phyloP scores from a whole-genome alignment of 1,284 basidiomycete species.

The Xerocomus amazonicus region DNA sequence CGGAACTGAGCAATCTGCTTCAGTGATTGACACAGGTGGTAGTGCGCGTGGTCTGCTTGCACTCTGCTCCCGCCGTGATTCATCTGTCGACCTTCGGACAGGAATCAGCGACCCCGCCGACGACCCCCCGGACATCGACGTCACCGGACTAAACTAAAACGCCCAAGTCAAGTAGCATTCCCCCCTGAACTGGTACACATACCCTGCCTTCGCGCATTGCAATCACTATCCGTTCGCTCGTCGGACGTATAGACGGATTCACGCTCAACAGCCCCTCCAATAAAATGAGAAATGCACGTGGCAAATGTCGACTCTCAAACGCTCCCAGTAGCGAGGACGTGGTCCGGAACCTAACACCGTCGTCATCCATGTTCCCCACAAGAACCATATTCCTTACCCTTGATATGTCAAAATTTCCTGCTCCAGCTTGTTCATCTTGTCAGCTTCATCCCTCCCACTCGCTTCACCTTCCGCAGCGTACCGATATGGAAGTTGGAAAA shows the following conservation, averaged over 20 bases:
- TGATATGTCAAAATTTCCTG: slow-evolving; percentile 71
- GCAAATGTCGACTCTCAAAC: slow-evolving; percentile 47
- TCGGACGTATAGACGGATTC: slow-evolving; percentile 38
- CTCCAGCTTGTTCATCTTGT: slow-evolving; percentile 65
- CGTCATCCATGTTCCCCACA: slow-evolving; percentile 4
- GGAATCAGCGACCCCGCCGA: slow-evolving; percentile 23
- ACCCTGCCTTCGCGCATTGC: slow-evolving; percentile 68
- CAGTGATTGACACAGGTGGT: slow-evolving; percentile 16
- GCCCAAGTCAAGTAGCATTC: background rate
- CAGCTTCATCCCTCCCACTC: slow-evolving; percentile 45
- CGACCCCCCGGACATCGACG: slow-evolving; percentile 7
- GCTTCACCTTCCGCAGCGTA: slow-evolving; percentile 56
- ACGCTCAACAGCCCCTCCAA: slow-evolving; percentile 5
- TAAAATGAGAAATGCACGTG: slow-evolving; percentile 3
- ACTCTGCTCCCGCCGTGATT: slow-evolving; percentile 11
- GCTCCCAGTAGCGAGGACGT: slow-evolving; percentile 45
- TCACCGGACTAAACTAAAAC: slow-evolving; percentile 25
- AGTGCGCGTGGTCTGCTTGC: slow-evolving; percentile 15
- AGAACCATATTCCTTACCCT: slow-evolving; percentile 47
- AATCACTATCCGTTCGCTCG: slow-evolving; percentile 63
- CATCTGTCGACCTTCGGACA: slow-evolving; percentile 16
- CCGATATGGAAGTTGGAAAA: slow-evolving; percentile 79
- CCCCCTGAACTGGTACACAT: slow-evolving; percentile 19
- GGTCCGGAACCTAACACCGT: slow-evolving; percentile 54
- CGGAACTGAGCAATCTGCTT: background rate